Evolutionary conservation across 805 yeast genomes (phyloP).

Genomic region (Dipodascus albidus): DNA sequence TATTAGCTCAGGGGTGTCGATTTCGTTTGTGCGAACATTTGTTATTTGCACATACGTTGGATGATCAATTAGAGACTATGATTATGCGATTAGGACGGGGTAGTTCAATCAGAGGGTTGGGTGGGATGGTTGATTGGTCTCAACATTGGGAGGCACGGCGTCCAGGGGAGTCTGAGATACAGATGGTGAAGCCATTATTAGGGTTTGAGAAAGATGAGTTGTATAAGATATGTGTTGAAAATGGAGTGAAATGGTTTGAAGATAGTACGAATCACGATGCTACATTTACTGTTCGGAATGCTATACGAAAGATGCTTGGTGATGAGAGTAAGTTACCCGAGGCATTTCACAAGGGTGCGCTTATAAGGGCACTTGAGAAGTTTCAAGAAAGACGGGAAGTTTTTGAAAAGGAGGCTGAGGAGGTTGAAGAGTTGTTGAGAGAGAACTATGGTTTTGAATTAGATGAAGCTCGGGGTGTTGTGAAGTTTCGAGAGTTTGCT

Average conservation of each 20-base stretch:
- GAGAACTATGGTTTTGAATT: slow-evolving; percentile 5
- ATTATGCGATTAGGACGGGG: slow-evolving; percentile 39
- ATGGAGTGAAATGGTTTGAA: slow-evolving; percentile 50
- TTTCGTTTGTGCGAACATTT: slow-evolving; percentile 27
- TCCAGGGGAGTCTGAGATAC: slow-evolving; percentile 14
- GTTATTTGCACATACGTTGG: slow-evolving; percentile 53
- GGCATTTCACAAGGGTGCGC: slow-evolving; percentile 8
- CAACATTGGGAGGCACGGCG: slow-evolving; percentile 14
- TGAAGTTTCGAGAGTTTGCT: neutral
- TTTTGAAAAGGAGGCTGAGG: slow-evolving; percentile 14
- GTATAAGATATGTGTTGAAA: slow-evolving; percentile 32
- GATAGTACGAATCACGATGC: slow-evolving; percentile 52
- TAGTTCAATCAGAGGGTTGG: slow-evolving; percentile 45
- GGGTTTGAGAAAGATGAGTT: slow-evolving; percentile 34
- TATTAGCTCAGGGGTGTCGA: slow-evolving; percentile 33
- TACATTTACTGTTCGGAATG: slow-evolving; percentile 45
- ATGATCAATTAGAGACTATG: slow-evolving; percentile 67
- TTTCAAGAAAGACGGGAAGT: slow-evolving; percentile 11
- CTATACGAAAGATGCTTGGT: slow-evolving; percentile 30
- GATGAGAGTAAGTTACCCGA: slow-evolving; percentile 11
- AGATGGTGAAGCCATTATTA: slow-evolving; percentile 43
- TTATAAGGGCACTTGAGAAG: slow-evolving; percentile 10
- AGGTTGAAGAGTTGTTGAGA: slow-evolving; percentile 9
- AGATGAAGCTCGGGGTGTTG: slow-evolving; percentile 6
- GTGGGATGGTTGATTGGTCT: slow-evolving; percentile 33